Evolutionary conservation across 441 rosid genomes (phyloP), one percentile per base, ranked within the genome.

Genomic region (Oxalis stricta): DNA sequence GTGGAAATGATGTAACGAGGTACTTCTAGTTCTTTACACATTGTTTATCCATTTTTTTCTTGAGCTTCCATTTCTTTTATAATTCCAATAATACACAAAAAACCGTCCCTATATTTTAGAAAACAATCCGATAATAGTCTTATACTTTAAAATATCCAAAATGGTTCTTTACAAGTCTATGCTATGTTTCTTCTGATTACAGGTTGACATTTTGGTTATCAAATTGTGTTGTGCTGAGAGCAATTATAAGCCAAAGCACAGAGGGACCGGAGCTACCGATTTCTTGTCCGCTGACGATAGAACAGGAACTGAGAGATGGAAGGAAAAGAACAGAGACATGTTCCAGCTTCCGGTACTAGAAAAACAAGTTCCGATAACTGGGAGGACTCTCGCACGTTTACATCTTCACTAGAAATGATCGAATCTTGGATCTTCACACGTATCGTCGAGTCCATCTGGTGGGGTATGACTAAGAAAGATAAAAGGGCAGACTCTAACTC

Each of bases 1-100:
- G 98, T 57, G 96, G 96, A 45, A 80, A 86, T 55, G 96, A 91
- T 58, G 95, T 86, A 46, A 85, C 99, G 5, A 91, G 98, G 98
- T 89, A 75, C 29, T 16, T 10, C 5, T 33, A 13, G 4, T 10
- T 40, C 40, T n/a, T n/a, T n/a, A n/a, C n/a, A 35, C 36, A 17
- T 45, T 33, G 37, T 35, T 29, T 38, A 41, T 12, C 14, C 20
- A 14, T 36, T 46, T 44, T 48, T 38, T 50, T 26, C 10, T 26
- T 2, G 4, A 6, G 3, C 31, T 6, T 1, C 31, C 8, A 6
- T 2, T 26, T 26, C 31, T 26, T 5, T 42, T 10, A 18, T 33
- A n/a, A 56, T 37, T 32, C 48, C 44, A 30, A 24, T 12, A 26
- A 14, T 43, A n/a, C n/a, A n/a, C n/a, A n/a, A n/a, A n/a, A n/a